Evolutionary conservation across 768 basidiomycete genomes (phyloP), one percentile per base, ranked within the genome.

Genomic region (Leccinum truebloodii): DNA sequence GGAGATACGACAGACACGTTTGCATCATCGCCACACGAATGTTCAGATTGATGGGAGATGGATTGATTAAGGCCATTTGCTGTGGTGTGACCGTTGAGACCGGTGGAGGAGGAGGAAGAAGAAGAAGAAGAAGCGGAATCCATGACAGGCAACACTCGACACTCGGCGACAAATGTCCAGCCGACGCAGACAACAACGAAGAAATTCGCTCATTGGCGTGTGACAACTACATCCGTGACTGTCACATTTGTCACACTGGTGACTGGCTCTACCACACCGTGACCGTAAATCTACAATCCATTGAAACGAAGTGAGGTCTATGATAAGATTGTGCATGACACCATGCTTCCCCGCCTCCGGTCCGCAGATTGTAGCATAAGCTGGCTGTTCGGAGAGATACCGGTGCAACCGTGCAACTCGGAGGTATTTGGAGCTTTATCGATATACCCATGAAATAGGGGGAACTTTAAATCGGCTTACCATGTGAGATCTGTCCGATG

Each of bases 401-500:
- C 56, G 56, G 35, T 44, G 54, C 58, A 51, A 58, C 53, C 63
- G 35, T 44, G 54, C 58, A 51, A 58, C 53, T 63, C 63, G 52
- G 67, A 53, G 18, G 37, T 30, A 48, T 39, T 44, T 32, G 16
- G 52, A 57, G 44, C 61, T 61, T 59, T 46, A 34, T 32, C 48
- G 13, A 58, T 30, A 46, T 30, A 6, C 37, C 57, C 61, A 49
- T 56, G 66, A 55, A 63, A 59, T 49, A 57, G 53, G 55, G 41
- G 59, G 49, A 61, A 32, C 62, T 20, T 52, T 34, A 57, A 61
- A 39, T 54, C 52, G 46, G 52, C 64, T 68, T 63, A 87, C 87
- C 88, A 91, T 90, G 71, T 90, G 89, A 57, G 88, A 87, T 67
- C 89, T 78, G 71, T 91, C 87, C 20, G 88, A 90, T 10, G 88